phyloP scores from a whole-genome alignment of 805 yeast genomes.

The Lipomyces chichibuensis region DNA sequence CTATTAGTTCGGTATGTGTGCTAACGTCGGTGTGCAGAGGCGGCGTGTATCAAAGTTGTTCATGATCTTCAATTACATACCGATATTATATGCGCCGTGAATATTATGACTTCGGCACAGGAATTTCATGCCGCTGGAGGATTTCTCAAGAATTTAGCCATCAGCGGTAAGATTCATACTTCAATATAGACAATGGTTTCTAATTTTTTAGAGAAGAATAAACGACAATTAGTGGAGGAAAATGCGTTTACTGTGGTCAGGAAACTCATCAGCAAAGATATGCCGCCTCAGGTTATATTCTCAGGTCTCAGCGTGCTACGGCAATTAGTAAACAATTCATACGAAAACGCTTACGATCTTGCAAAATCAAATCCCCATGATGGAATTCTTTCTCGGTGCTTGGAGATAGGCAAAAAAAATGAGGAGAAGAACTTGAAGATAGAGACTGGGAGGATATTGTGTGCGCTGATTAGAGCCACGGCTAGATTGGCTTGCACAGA shows the following conservation, averaged over 20 bases:
- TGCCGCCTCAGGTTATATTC: constrained; percentile 16
- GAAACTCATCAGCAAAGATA: constrained; percentile 2
- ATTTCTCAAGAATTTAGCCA: constrained; percentile 15
- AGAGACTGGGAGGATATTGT: background rate
- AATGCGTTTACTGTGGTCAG: background rate
- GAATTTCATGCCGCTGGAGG: constrained; percentile 23
- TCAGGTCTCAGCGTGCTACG: constrained; percentile 16
- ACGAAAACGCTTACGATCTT: constrained; percentile 12
- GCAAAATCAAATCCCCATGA: background rate
- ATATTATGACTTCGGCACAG: background rate
- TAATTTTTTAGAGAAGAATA: constrained; percentile 2
- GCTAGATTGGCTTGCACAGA: background rate
- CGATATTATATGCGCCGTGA: background rate
- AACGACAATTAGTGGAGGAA: constrained; percentile 4
- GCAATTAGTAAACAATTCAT: constrained; percentile 9
- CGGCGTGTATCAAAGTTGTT: constrained; percentile 8
- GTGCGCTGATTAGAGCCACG: background rate
- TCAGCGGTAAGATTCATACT: constrained; percentile 7
- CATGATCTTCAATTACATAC: background rate
- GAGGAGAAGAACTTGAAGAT: constrained; percentile 1
- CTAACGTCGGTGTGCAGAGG: background rate
- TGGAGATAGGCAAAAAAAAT: background rate
- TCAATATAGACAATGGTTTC: no score
- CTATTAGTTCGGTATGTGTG: background rate
- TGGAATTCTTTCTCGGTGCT: background rate